Evolutionary conservation across 768 basidiomycete genomes (phyloP).

Genomic region (Phanerochaete carnosa): DNA sequence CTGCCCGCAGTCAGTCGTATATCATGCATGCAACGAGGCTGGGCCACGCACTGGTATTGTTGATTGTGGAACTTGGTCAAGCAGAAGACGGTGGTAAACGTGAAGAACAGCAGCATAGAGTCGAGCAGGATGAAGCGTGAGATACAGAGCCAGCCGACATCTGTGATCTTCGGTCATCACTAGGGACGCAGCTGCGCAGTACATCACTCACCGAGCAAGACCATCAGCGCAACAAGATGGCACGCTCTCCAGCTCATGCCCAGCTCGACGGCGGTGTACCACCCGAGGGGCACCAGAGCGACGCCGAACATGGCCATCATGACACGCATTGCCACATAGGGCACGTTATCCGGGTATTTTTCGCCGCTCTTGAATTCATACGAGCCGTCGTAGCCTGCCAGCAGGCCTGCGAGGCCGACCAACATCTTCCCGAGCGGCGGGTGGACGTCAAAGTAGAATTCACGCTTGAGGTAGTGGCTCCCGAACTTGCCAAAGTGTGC

Average conservation of each 20-base stretch:
- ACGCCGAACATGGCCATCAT: conserved; percentile 94
- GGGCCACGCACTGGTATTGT: conserved; percentile 72
- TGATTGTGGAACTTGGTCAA: conserved; percentile 97
- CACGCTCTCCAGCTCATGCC: conserved; percentile 88
- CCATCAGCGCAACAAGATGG: conserved; percentile 93
- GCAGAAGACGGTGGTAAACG: conserved; percentile 93
- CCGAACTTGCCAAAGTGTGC: conserved; percentile 99
- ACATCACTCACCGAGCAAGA: conserved; percentile 69
- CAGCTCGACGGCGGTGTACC: conserved; percentile 95
- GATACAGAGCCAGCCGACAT: conserved; percentile 95
- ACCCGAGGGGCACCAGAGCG: conserved; percentile 91
- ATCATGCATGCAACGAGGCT: neutral
- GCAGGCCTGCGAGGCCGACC: conserved; percentile 87
- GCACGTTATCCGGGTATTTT: conserved; percentile 78
- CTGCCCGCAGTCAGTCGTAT: conserved; percentile 35
- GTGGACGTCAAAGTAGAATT: conserved; percentile 99
- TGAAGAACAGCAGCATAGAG: conserved; percentile 99
- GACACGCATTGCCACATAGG: conserved; percentile 93
- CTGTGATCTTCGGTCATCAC: conserved; percentile 35
- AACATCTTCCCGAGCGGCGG: conserved; percentile 99
- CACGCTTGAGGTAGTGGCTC: conserved; percentile 95
- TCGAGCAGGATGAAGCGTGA: conserved; percentile 97
- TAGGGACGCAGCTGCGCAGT: neutral
- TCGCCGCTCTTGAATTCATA: conserved; percentile 96
- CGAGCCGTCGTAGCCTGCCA: conserved; percentile 87